Evolutionary conservation across 306 rosid genomes (phyloP).

Genomic region (Cucumis cinereus): DNA sequence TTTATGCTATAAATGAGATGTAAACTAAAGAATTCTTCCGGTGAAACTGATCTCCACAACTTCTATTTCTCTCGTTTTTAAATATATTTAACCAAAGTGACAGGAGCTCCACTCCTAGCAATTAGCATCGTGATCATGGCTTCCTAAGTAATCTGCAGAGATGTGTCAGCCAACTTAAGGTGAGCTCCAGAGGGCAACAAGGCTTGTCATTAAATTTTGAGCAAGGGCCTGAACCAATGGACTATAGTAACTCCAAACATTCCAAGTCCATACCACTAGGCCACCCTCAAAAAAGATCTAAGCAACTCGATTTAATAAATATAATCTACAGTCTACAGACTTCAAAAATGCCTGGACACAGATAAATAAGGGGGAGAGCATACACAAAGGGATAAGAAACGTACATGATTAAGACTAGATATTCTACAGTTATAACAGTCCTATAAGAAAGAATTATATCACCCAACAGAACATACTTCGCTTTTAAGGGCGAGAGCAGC

Average conservation of each 20-base stretch:
- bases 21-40: not conserved
- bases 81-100: not conserved
- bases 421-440: not conserved
- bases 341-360: not conserved
- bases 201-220: not conserved
- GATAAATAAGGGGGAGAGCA: not conserved
- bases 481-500: slow-evolving; percentile 65
- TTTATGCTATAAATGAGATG: not conserved
- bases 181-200: not conserved
- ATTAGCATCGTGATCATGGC: not conserved
- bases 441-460: not conserved
- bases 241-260: not conserved
- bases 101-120: not conserved
- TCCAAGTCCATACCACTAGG: not conserved
- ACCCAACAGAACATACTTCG: slow-evolving; percentile 37
- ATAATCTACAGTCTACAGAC: not conserved
- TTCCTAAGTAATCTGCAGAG: not conserved
- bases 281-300: not conserved
- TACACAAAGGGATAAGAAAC: not conserved
- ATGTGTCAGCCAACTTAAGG: not conserved
- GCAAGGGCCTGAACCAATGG: not conserved
- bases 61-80: not conserved
- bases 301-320: not conserved
- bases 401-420: not conserved
- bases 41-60: not conserved